phyloP scores from a whole-genome alignment of 2,329 filamentous ascomycete species.

The Aspergillus tamarii region DNA sequence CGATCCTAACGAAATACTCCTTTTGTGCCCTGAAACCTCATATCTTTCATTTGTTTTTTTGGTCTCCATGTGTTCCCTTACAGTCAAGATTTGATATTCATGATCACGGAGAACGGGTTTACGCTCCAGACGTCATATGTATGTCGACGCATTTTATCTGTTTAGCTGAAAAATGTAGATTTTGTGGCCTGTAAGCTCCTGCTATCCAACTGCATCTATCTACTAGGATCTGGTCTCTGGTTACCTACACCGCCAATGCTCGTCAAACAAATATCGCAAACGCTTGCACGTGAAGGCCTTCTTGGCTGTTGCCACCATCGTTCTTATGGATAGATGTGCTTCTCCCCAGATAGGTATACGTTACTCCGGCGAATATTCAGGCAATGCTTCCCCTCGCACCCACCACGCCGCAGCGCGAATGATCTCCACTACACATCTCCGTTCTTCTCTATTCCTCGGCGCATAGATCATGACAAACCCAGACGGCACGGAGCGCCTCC shows the following conservation, averaged over 20 bases:
- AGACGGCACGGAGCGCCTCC: conserved; percentile 68
- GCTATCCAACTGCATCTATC: not conserved
- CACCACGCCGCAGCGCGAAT: conserved; percentile 77
- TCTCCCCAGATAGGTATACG: not conserved
- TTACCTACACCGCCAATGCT: not conserved
- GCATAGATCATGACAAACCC: conserved; percentile 85
- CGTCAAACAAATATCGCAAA: not conserved
- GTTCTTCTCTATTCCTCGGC: conserved; percentile 69
- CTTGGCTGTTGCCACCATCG: not conserved
- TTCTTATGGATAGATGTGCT: not conserved
- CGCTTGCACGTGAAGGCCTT: not conserved
- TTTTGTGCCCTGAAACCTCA: conserved; percentile 28
- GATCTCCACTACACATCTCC: conserved; percentile 68
- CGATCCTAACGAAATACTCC: conserved; percentile 31
- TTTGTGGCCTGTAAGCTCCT: conserved; percentile 6
- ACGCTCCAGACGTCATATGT: conserved; percentile 9
- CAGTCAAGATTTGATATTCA: conserved; percentile 20
- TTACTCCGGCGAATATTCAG: not conserved
- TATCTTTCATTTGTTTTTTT: conserved; percentile 27
- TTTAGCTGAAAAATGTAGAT: conserved; percentile 11
- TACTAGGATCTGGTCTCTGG: not conserved
- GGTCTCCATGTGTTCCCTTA: conserved; percentile 16
- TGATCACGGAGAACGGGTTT: conserved; percentile 18
- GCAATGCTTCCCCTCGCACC: conserved; percentile 25
- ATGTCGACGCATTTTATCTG: conserved; percentile 9